These are phyloP conservation scores for Saccharum spontaneum DNA, from an alignment of 176 grass and related monocot genomes.

Conservation along the genomic window DNA sequence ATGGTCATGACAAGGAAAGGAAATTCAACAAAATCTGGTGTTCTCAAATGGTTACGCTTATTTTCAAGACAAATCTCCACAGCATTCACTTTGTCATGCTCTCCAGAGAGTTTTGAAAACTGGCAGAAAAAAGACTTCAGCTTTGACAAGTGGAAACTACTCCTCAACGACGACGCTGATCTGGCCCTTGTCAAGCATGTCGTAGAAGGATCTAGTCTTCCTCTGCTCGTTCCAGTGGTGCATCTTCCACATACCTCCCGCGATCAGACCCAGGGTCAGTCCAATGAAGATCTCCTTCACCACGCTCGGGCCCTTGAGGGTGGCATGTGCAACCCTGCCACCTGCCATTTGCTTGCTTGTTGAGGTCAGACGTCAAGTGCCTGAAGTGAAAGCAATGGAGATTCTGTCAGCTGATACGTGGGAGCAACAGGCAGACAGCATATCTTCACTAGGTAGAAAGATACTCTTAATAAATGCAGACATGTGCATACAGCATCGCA, in stretches of 20 bases:
- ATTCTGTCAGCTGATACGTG: constrained; percentile 47
- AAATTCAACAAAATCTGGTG: constrained; percentile 29
- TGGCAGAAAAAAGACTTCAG: constrained; percentile 11
- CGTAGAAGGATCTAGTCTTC: constrained; percentile 80
- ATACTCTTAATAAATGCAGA: constrained; percentile 42
- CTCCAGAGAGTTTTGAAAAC: constrained; percentile 33
- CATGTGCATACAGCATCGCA: constrained; percentile 40
- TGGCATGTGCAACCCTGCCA: constrained; percentile 63
- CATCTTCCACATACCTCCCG: constrained; percentile 84
- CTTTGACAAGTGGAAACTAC: constrained; percentile 26
- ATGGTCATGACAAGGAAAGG: not conserved
- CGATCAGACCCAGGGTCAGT: constrained; percentile 57
- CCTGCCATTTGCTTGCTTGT: constrained; percentile 57
- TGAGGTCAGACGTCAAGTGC: constrained; percentile 44
- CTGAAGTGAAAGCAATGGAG: constrained; percentile 38
- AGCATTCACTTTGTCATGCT: constrained; percentile 45
- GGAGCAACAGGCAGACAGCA: constrained; percentile 43
- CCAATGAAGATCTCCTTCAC: constrained; percentile 76
- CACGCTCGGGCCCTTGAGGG: constrained; percentile 65
- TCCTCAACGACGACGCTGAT: constrained; percentile 68
- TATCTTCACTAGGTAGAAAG: constrained; percentile 34
- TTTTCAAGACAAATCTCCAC: constrained; percentile 51
- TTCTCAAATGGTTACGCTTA: constrained; percentile 50
- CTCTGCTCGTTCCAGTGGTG: constrained; percentile 92
- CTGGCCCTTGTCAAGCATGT: constrained; percentile 80